A percentile compares a stretch with the other conserved stretches of the same genome.
These are phyloP conservation scores for Cystobasidiaceae sp. DNA, from an alignment of 1,284 basidiomycete species.

Conservation along the genomic window DNA sequence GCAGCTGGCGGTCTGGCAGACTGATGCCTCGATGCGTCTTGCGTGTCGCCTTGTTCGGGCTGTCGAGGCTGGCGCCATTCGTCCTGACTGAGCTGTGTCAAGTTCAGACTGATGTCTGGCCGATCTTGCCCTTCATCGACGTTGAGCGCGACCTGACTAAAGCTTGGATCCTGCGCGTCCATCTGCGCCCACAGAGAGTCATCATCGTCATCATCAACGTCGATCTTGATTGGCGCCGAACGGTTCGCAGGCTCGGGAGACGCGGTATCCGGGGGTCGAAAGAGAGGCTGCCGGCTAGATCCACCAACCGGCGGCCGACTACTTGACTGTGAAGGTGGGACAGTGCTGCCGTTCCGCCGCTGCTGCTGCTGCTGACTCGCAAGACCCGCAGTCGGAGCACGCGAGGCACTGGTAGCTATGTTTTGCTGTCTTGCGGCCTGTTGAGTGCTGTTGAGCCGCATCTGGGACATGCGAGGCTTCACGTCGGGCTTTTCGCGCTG, in stretches of 20 bases:
- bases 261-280: not conserved
- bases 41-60: no score
- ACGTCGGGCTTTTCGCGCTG: slow-evolving; percentile 27
- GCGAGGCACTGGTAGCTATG: no score
- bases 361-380: no score
- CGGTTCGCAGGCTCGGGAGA: not conserved
- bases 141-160: slow-evolving; percentile 18
- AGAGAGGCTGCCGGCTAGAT: not conserved
- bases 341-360: not conserved
- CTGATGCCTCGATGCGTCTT: not conserved
- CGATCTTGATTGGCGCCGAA: not conserved
- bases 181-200: slow-evolving; percentile 18
- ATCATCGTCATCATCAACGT: slow-evolving; percentile 26
- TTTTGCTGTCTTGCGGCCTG: no score
- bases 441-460: not conserved
- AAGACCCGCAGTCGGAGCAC: no score
- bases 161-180: slow-evolving; percentile 17
- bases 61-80: no score
- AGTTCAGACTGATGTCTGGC: no score
- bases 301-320: not conserved
- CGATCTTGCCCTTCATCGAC: no score
- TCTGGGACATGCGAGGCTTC: slow-evolving; percentile 25
- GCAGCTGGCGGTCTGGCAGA: not conserved
- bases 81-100: no score
- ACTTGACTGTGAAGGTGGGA: not conserved